Conservation (phyloP, 2,329 filamentous ascomycete genomes). For the Fusarium dimerum region DNA sequence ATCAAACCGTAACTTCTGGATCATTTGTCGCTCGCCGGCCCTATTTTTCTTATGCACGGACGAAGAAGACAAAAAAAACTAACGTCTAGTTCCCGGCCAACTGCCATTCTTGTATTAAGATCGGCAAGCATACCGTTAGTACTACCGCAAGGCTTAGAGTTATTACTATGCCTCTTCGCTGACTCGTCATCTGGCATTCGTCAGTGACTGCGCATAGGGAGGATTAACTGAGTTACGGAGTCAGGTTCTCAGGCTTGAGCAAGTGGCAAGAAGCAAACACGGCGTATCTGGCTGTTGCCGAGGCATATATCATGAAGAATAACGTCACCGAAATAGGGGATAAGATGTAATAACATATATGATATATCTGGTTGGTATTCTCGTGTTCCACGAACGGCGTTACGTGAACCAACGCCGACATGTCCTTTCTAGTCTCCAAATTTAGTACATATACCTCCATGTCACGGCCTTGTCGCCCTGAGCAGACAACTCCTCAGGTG, state of each 20-base stretch:
- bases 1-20: not conserved
- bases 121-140: no score
- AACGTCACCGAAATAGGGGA: no score
- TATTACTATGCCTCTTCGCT: not conserved
- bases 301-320: no score
- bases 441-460: constrained; percentile 60
- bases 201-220: not conserved
- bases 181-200: not conserved
- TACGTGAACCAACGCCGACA: not conserved
- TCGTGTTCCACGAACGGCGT: not conserved
- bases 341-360: not conserved
- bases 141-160: no score
- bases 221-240: not conserved
- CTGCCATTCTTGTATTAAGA: no score
- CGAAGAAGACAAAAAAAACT: no score
- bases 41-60: no score
- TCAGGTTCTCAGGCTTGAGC: no score
- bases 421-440: not conserved
- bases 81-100: no score
- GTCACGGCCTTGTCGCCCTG: constrained; percentile 63
- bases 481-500: constrained; percentile 53
- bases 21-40: no score
- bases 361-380: not conserved
- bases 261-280: no score
- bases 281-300: no score